phyloP scores from a whole-genome alignment of 345 rosid genomes.

The Clausena lansium region DNA sequence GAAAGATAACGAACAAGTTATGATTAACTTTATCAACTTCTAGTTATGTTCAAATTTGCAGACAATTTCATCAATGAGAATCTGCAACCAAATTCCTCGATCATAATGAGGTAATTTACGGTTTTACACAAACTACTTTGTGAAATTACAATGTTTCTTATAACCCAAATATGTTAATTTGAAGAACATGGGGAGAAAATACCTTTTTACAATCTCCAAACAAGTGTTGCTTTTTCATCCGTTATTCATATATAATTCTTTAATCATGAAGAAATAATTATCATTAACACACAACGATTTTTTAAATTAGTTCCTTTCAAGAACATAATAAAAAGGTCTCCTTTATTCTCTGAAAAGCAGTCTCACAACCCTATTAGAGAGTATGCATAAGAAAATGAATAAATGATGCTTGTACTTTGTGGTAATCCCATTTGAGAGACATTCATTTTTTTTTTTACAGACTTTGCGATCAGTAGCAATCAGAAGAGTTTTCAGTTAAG shows the following conservation, averaged over 20 bases:
- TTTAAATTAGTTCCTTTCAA: too few species aligned
- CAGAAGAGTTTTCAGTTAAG: neutral
- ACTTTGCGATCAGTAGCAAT: neutral
- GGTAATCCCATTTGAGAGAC: neutral
- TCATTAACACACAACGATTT: too few species aligned
- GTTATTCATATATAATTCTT: neutral
- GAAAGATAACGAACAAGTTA: neutral
- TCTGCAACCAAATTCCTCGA: neutral
- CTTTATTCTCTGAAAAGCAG: neutral
- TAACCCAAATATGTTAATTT: neutral
- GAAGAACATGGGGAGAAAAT: neutral
- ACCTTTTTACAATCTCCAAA: too few species aligned
- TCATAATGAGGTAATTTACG: neutral
- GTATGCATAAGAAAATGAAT: neutral
- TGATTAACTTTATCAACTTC: neutral
- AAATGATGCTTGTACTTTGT: too few species aligned
- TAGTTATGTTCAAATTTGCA: neutral
- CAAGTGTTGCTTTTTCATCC: neutral
- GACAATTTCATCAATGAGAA: neutral
- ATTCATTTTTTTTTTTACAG: neutral
- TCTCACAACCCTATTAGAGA: neutral
- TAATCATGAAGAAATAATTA: too few species aligned
- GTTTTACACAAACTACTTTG: neutral
- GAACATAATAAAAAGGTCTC: too few species aligned
- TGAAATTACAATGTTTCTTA: neutral